A percentile compares a stretch with the other conserved stretches of the same genome.
Evolutionary conservation across 495 filamentous ascomycete species (phyloP).

Genomic region (Filosporella fistucella): DNA sequence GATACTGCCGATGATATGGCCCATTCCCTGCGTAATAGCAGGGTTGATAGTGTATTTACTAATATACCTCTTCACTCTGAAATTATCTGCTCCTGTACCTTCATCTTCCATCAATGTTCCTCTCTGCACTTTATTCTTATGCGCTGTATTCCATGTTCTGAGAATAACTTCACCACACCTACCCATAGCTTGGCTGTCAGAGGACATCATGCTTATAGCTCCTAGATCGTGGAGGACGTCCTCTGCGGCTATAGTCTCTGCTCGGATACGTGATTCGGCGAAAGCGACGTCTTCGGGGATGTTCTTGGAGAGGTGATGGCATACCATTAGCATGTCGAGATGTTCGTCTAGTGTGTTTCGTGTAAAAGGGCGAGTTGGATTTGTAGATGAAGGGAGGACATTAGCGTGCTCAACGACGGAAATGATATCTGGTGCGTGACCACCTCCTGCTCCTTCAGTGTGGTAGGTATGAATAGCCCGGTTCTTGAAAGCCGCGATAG

Average conservation of each 20-base stretch:
- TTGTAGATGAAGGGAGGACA: slow-evolving; percentile 88
- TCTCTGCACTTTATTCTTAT: slow-evolving; percentile 93
- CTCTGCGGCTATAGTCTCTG: slow-evolving; percentile 95
- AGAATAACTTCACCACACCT: slow-evolving; percentile 93
- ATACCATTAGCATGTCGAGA: slow-evolving; percentile 98
- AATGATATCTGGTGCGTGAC: slow-evolving; percentile 97
- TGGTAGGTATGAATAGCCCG: slow-evolving; percentile 98
- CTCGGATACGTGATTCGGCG: slow-evolving; percentile 89
- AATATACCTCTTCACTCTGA: slow-evolving; percentile 88
- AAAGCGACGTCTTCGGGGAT: slow-evolving; percentile 97
- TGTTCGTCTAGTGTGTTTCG: slow-evolving; percentile 94
- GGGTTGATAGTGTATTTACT: slow-evolving; percentile 99
- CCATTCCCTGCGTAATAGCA: slow-evolving; percentile 89
- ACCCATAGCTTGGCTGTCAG: slow-evolving; percentile 96
- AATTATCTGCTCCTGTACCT: slow-evolving; percentile 83
- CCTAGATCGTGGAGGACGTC: slow-evolving; percentile 95
- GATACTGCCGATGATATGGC: slow-evolving; percentile 80
- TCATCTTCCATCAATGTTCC: slow-evolving; percentile 74
- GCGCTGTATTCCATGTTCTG: slow-evolving; percentile 95
- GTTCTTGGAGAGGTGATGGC: slow-evolving; percentile 87
- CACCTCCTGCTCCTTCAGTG: slow-evolving; percentile 94
- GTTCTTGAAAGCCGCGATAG: slow-evolving; percentile 79
- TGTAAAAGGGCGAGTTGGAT: slow-evolving; percentile 91
- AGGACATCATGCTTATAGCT: slow-evolving; percentile 97
- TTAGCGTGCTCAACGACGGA: slow-evolving; percentile 87